phyloP scores from a whole-genome alignment of 371 early-diverging fungal genomes.

The Rhizopus microsporus region DNA sequence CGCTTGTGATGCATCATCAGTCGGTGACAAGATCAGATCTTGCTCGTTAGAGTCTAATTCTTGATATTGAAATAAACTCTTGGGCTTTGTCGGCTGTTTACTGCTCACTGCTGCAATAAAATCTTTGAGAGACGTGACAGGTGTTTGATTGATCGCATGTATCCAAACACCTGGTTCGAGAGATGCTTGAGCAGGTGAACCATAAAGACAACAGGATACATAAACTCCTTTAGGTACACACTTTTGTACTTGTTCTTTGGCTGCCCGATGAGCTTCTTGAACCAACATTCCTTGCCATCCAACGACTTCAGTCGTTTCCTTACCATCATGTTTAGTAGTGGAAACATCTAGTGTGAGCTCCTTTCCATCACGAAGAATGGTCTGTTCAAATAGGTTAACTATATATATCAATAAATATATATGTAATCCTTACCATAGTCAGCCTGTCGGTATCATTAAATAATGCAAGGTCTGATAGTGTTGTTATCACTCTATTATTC shows the following conservation, averaged over 20 bases:
- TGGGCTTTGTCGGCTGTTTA: constrained; percentile 18
- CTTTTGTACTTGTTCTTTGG: constrained; percentile 72
- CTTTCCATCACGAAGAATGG: constrained; percentile 61
- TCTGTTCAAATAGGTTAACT: constrained; percentile 23
- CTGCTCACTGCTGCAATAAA: constrained; percentile 41
- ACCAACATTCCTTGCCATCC: constrained; percentile 88
- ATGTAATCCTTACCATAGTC: constrained; percentile 7
- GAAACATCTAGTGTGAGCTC: constrained; percentile 50
- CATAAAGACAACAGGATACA: constrained; percentile 66
- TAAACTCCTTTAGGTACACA: constrained; percentile 74
- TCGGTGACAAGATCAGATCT: background rate
- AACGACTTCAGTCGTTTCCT: constrained; percentile 64
- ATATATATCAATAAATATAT: background rate
- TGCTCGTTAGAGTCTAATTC: background rate
- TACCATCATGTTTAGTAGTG: constrained; percentile 55
- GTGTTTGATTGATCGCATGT: constrained; percentile 55
- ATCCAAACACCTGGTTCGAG: constrained; percentile 70
- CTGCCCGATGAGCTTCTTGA: constrained; percentile 78
- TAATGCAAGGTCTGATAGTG: constrained; percentile 40
- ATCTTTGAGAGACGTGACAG: constrained; percentile 43
- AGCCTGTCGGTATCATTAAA: constrained; percentile 13
- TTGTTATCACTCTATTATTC: constrained; percentile 62
- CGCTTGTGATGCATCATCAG: constrained; percentile 11
- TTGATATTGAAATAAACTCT: background rate
- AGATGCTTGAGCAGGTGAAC: constrained; percentile 69